phyloP scores from a whole-genome alignment of 306 rosid species.

The Coriaria nepalensis region DNA sequence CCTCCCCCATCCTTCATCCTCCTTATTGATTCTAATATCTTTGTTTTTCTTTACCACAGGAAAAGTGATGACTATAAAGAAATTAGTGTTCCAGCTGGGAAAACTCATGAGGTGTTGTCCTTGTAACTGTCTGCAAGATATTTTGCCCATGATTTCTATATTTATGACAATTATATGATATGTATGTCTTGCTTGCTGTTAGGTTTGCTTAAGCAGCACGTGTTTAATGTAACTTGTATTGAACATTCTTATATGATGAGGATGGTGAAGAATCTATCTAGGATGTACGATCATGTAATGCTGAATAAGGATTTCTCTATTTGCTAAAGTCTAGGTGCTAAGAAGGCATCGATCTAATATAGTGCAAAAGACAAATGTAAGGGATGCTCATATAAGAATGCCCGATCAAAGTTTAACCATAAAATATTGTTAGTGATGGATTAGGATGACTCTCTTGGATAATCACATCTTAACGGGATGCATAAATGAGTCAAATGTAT shows the following conservation, averaged over 20 bases:
- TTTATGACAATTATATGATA: neutral
- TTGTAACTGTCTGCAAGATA: slow-evolving; percentile 7
- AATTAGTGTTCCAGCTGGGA: slow-evolving; percentile 68
- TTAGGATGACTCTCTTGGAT: too few relatives aligned
- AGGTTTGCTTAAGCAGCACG: too few relatives aligned
- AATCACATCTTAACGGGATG: too few relatives aligned
- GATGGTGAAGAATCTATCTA: neutral
- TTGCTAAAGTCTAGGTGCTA: slow-evolving; percentile 1
- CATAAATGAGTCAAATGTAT: too few relatives aligned
- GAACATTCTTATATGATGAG: neutral
- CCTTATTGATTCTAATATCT: slow-evolving; percentile 7
- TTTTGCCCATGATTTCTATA: slow-evolving; percentile 4
- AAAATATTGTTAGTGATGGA: too few relatives aligned
- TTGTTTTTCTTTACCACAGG: slow-evolving; percentile 25
- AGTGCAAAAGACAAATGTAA: neutral
- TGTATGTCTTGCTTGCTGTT: too few relatives aligned
- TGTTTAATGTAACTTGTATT: too few relatives aligned
- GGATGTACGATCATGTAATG: neutral
- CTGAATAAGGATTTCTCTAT: neutral
- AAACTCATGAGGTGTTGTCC: slow-evolving; percentile 61
- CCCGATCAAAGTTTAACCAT: neutral
- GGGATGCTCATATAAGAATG: neutral
- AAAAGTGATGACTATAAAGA: slow-evolving; percentile 70
- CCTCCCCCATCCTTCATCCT: slow-evolving; percentile 1
- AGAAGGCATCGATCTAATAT: neutral